Evolutionary conservation across 495 filamentous ascomycete species (phyloP), one percentile per base, ranked within the genome.

Genomic region (Chaetomium cochliodes): DNA sequence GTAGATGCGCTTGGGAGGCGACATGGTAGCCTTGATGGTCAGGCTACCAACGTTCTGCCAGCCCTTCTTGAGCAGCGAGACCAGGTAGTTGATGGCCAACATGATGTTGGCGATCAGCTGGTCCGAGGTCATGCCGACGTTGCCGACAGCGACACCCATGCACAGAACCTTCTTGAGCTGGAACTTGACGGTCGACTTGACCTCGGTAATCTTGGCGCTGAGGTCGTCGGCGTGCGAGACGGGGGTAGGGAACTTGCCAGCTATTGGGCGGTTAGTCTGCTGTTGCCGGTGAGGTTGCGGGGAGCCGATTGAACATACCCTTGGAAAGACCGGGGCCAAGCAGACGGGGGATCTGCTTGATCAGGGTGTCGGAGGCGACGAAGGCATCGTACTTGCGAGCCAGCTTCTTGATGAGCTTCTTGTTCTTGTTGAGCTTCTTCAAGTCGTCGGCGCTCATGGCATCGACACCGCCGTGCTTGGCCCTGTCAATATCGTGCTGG

Each of bases 351-450:
- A 98, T 98, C 87, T 98, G 96, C 86, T 96, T 96, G 88, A 98
- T 96, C 70, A 98, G 82, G 76, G 88, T 81, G 74, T 98, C 94
- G 76, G 93, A 97, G 76, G 94, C 89, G 76, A 98, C 81, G 84
- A 98, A 98, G 70, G 93, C 93, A 83, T 98, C 96, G 87, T 98
- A 98, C 85, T 98, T 98, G 85, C 92, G 92, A 69, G 94, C 96
- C 66, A 98, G 91, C 88, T 98, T 98, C 90, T 98, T 98, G 89
- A 98, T 97, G 72, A 98, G 87, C 88, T 98, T 98, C 89, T 98
- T 98, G 90, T 98, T 98, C 90, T 98, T 98, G 88, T 98, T 98
- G 69, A 98, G 90, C 89, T 98, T 98, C 90, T 98, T 98, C 80
- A 98, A 82, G 81, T 98, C 94, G 73, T 98, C 94, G 67, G 90